Percentiles rank a stretch among this genome's conserved stretches.
These are phyloP conservation scores for Thelonectria rubi DNA, from an alignment of 2,329 filamentous ascomycete genomes.

Conservation along the genomic window DNA sequence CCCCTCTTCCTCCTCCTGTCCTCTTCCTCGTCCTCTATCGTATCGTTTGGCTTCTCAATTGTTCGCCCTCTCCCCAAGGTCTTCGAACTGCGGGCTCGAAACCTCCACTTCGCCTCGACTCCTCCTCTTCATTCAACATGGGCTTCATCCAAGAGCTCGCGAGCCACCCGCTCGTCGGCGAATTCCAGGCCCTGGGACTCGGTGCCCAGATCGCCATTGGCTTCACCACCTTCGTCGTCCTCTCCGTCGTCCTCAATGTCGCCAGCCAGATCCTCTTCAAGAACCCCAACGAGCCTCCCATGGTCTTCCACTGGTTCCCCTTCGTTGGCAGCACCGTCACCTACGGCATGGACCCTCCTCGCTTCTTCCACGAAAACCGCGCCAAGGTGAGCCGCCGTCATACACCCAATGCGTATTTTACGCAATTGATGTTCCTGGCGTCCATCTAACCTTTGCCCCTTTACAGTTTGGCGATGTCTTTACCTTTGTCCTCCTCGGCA, in stretches of 20 bases:
- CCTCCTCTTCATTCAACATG: slow-evolving; percentile 51
- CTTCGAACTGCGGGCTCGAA: slow-evolving; percentile 27
- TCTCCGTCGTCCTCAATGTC: slow-evolving; percentile 80
- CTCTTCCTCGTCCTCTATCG: slow-evolving; percentile 19
- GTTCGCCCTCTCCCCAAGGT: slow-evolving; percentile 24
- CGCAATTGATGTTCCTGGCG: neutral
- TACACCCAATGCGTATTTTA: neutral
- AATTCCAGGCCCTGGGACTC: slow-evolving; percentile 58
- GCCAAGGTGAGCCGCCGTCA: slow-evolving; percentile 69
- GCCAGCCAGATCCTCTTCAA: slow-evolving; percentile 80
- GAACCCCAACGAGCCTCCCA: slow-evolving; percentile 81
- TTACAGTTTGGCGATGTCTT: slow-evolving; percentile 85
- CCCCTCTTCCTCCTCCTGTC: slow-evolving; percentile 29
- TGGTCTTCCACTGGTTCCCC: slow-evolving; percentile 85
- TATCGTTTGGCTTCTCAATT: neutral
- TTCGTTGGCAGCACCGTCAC: slow-evolving; percentile 89
- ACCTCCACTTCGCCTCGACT: slow-evolving; percentile 12
- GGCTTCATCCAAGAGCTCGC: slow-evolving; percentile 63
- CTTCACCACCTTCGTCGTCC: slow-evolving; percentile 54
- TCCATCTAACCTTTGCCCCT: slow-evolving; percentile 15
- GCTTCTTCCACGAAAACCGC: slow-evolving; percentile 81
- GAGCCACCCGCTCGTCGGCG: slow-evolving; percentile 59
- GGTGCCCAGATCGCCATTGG: slow-evolving; percentile 58
- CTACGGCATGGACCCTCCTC: slow-evolving; percentile 94
- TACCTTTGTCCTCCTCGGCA: slow-evolving; percentile 87